Evolutionary conservation across 305 asterid species (phyloP), one percentile per base, ranked within the genome.

Genomic region (Fraxinus velutina): DNA sequence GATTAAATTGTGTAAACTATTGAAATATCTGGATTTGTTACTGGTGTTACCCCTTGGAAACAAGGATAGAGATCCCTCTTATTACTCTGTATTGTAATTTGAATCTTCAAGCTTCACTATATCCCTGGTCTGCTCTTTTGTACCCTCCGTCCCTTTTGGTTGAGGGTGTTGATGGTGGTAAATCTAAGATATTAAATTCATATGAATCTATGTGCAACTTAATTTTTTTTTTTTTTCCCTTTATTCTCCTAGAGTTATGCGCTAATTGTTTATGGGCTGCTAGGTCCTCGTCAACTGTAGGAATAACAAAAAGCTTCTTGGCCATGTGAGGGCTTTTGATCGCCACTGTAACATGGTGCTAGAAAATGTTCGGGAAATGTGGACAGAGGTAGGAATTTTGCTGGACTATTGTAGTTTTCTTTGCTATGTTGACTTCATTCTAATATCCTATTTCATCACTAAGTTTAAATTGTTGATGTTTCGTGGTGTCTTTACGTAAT

Each of bases 271-370:
- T 79, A 78, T 66, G 80, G 79, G 78, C 78, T 74, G 66, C 3
- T 81, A 94, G 98, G 99, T 95, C 81, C 97, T 95, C 52, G 93
- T 95, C 85, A 95, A 95, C 89, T 95, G 98, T 88, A 88, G 98
- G 86, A 95, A 95, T 83, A 95, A 95, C 90, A 92, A 89, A 80
- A 95, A 95, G 86, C 99, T 95, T 80, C 90, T 93, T 78, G 98
- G 98, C 72, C 97, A 94, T 30, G 99, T 95, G 77, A 91, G 97
- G 82, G 99, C 99, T 36, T 95, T 95, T 88, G 99, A 95, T 80
- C 92, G 99, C 76, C 99, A 93, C 89, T 95, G 99, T 89, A 95
- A 95, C 88, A 91, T 92, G 97, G 98, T 95, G 82, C 89, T 95
- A 55, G 98, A 95, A 83, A 95, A 95, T 84, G 98, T 95, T 80